A percentile compares a stretch with the other conserved stretches of the same genome.
Conservation (phyloP, 352 stramenopile genomes). For the Phytophthora cryptogea region DNA sequence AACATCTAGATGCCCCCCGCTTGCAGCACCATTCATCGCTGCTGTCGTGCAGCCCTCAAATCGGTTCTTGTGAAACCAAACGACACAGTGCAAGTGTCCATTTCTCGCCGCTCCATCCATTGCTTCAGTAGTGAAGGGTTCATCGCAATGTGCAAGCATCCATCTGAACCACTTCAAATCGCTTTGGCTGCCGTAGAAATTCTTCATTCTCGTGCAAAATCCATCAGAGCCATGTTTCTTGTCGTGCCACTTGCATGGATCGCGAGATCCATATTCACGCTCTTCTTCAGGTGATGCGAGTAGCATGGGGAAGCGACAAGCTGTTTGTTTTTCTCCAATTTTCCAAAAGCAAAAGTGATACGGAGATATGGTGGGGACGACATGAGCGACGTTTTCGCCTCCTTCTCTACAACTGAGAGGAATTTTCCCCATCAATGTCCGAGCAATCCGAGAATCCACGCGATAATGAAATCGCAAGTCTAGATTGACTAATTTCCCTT, state of each 20-base stretch:
- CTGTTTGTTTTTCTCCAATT: neutral
- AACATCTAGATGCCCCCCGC: neutral
- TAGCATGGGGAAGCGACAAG: neutral
- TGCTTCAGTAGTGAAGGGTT: conserved; percentile 17
- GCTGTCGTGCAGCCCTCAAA: conserved; percentile 17
- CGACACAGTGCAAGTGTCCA: neutral
- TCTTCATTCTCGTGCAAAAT: conserved; percentile 19
- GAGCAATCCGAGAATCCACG: too few relatives aligned
- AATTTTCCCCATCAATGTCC: too few relatives aligned
- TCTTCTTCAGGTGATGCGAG: conserved; percentile 4
- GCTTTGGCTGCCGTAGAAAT: neutral
- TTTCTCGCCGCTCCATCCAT: conserved; percentile 18
- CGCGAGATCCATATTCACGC: neutral
- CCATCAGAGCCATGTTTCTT: conserved; percentile 7
- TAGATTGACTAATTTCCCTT: too few relatives aligned
- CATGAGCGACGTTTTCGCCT: neutral
- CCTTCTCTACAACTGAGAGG: too few relatives aligned
- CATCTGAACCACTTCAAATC: neutral
- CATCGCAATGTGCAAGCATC: conserved; percentile 19
- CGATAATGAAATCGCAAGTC: too few relatives aligned
- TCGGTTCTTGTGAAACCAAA: conserved; percentile 15
- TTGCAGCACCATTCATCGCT: conserved; percentile 16
- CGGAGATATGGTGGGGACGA: too few relatives aligned
- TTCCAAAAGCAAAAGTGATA: neutral
- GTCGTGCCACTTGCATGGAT: conserved; percentile 14